phyloP scores from a whole-genome alignment of 2,329 filamentous ascomycete genomes.

The Nannizziopsis barbatae region DNA sequence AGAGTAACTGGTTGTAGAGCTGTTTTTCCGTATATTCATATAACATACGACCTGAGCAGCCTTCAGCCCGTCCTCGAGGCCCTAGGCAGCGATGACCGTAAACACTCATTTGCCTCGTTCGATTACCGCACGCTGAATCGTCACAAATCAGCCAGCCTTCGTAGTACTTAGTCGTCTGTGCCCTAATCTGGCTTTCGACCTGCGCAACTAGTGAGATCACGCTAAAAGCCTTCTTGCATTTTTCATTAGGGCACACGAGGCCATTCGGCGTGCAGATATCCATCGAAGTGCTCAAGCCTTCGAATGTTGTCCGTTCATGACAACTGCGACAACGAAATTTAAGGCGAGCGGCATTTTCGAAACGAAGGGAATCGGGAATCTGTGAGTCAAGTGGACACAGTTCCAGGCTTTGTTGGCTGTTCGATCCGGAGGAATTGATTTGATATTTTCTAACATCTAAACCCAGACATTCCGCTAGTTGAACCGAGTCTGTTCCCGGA shows the following conservation, averaged over 20 bases:
- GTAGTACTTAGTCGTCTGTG: slow-evolving; percentile 74
- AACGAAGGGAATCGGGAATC: slow-evolving; percentile 82
- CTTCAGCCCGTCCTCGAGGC: slow-evolving; percentile 69
- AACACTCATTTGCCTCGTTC: slow-evolving; percentile 84
- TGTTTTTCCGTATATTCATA: slow-evolving; percentile 82
- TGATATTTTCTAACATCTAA: slow-evolving; percentile 83
- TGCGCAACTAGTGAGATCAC: slow-evolving; percentile 72
- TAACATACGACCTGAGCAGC: slow-evolving; percentile 75
- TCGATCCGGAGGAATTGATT: slow-evolving; percentile 48
- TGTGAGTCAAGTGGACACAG: slow-evolving; percentile 90
- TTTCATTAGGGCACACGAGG: slow-evolving; percentile 53
- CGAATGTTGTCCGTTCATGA: slow-evolving; percentile 59
- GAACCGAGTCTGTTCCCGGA: slow-evolving; percentile 75
- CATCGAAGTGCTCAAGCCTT: slow-evolving; percentile 54
- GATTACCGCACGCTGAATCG: slow-evolving; percentile 72
- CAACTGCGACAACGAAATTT: slow-evolving; percentile 71
- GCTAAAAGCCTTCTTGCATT: slow-evolving; percentile 54
- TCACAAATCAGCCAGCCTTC: slow-evolving; percentile 86
- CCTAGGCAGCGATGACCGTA: slow-evolving; percentile 85
- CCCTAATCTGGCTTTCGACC: slow-evolving; percentile 71
- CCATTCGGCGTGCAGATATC: slow-evolving; percentile 60
- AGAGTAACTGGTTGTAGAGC: slow-evolving; percentile 89
- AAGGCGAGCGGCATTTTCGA: slow-evolving; percentile 67
- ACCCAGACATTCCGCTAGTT: slow-evolving; percentile 85
- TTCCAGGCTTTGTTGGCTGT: slow-evolving; percentile 49